A percentile compares a stretch with the other conserved stretches of the same genome.
Conservation (phyloP, 2,329 filamentous ascomycete species). For the Aureobasidium sp. region DNA sequence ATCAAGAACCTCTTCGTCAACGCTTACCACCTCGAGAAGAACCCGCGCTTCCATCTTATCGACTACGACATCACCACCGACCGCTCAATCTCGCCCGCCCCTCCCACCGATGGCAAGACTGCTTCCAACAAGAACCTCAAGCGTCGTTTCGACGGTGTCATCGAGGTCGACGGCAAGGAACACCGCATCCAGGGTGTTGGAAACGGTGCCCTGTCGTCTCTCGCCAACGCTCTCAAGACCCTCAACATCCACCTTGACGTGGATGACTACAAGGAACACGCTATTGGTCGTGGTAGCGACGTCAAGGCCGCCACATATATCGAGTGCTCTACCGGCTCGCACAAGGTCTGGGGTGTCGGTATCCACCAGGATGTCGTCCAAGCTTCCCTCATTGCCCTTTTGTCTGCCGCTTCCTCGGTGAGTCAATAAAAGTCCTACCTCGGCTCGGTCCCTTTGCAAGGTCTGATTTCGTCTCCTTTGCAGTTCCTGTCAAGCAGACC, state of each 20-base stretch:
- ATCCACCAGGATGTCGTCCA: slow-evolving; percentile 90
- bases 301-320: slow-evolving; percentile 96
- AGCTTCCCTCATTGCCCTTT: slow-evolving; percentile 74
- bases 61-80: slow-evolving; percentile 90
- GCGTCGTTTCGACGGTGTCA: slow-evolving; percentile 75
- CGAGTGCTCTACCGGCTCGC: slow-evolving; percentile 63
- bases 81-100: slow-evolving; percentile 64
- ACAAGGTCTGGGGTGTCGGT: slow-evolving; percentile 81
- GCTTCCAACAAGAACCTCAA: slow-evolving; percentile 69
- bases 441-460: not conserved
- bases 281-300: slow-evolving; percentile 67
- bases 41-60: slow-evolving; percentile 75
- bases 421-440: slow-evolving; percentile 32
- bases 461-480: not conserved
- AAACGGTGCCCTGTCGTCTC: slow-evolving; percentile 81
- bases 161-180: slow-evolving; percentile 73
- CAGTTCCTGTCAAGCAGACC: slow-evolving; percentile 67
- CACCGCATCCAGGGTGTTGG: slow-evolving; percentile 70
- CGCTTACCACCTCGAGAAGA: slow-evolving; percentile 75
- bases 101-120: slow-evolving; percentile 58
- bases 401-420: slow-evolving; percentile 80
- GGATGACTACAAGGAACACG: slow-evolving; percentile 91
- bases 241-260: slow-evolving; percentile 85
- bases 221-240: slow-evolving; percentile 69
- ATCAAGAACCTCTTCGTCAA: slow-evolving; percentile 82